These are phyloP conservation scores for Cladophialophora psammophila DNA, from an alignment of 2,329 filamentous ascomycete genomes.

Conservation along the genomic window DNA sequence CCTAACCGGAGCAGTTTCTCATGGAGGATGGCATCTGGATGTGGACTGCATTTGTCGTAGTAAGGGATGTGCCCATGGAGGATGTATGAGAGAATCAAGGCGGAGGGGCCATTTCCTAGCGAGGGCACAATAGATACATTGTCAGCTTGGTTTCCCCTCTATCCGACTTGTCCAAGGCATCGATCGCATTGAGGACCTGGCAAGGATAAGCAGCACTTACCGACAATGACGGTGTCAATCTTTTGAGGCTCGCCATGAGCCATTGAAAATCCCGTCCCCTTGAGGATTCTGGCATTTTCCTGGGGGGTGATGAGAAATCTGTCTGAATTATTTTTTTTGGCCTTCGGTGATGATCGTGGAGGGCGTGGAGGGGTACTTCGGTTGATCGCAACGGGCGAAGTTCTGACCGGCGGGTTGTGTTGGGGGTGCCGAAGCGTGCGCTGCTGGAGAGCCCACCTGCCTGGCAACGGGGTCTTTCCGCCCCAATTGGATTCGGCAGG, in stretches of 20 bases:
- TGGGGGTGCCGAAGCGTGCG: neutral
- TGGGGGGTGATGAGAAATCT: neutral
- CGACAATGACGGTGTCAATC: constrained; percentile 45
- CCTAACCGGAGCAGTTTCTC: constrained; percentile 58
- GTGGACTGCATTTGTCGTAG: constrained; percentile 59
- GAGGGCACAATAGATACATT: neutral
- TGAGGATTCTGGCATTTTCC: constrained; percentile 30
- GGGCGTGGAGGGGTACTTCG: constrained; percentile 10
- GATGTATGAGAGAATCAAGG: constrained; percentile 68
- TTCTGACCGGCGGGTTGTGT: neutral
- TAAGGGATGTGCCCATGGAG: constrained; percentile 67
- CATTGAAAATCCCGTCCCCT: constrained; percentile 35
- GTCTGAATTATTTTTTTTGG: constrained; percentile 6
- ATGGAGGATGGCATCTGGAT: constrained; percentile 65
- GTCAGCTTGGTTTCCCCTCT: constrained; percentile 14
- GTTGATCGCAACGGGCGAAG: constrained; percentile 1
- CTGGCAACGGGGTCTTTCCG: neutral
- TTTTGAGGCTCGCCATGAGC: constrained; percentile 37
- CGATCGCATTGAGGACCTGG: neutral
- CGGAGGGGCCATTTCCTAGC: constrained; percentile 67
- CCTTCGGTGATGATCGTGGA: neutral
- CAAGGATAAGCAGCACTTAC: constrained; percentile 34
- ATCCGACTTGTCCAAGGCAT: neutral
- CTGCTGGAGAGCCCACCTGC: too few relatives aligned
- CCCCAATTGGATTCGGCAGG: neutral